phyloP scores from a whole-genome alignment of 2,329 filamentous ascomycete species.

The Pyricularia pennisetigena region DNA sequence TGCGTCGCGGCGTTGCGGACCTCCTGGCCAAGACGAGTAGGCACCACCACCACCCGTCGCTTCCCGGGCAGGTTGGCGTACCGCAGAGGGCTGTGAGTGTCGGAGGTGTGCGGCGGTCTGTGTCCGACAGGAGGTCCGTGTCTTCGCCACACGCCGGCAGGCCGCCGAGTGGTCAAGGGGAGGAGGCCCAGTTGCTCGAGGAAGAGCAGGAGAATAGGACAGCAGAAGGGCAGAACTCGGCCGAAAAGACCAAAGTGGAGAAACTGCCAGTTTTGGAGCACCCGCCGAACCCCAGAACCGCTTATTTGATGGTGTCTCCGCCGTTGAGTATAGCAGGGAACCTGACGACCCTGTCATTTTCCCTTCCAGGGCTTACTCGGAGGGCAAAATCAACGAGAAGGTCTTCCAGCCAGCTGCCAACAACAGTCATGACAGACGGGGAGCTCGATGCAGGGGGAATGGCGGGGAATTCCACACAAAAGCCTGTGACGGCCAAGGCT shows the following conservation, averaged over 20 bases:
- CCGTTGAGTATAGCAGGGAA: slow-evolving; percentile 49
- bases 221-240: slow-evolving; percentile 12
- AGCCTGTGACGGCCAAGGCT: background rate
- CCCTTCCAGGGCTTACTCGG: slow-evolving; percentile 14
- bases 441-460: background rate
- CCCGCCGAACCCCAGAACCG: slow-evolving; percentile 27
- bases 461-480: background rate
- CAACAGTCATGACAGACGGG: background rate
- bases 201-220: slow-evolving; percentile 14
- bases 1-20: slow-evolving; percentile 37
- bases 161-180: background rate
- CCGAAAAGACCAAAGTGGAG: background rate
- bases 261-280: slow-evolving; percentile 19
- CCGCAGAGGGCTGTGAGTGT: background rate
- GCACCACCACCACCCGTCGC: slow-evolving; percentile 10
- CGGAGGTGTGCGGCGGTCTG: background rate
- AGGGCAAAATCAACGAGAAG: background rate
- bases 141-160: background rate
- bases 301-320: slow-evolving; percentile 61
- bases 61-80: background rate
- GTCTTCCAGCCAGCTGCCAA: background rate
- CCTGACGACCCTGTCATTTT: slow-evolving; percentile 52
- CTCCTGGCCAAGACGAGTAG: slow-evolving; percentile 29
- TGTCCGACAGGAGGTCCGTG: background rate
- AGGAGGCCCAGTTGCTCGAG: slow-evolving; percentile 5